Percentiles rank a stretch among this genome's conserved stretches.
These are phyloP conservation scores for Pleurostoma richardsiae DNA, from an alignment of 2,329 filamentous ascomycete species.

Conservation along the genomic window DNA sequence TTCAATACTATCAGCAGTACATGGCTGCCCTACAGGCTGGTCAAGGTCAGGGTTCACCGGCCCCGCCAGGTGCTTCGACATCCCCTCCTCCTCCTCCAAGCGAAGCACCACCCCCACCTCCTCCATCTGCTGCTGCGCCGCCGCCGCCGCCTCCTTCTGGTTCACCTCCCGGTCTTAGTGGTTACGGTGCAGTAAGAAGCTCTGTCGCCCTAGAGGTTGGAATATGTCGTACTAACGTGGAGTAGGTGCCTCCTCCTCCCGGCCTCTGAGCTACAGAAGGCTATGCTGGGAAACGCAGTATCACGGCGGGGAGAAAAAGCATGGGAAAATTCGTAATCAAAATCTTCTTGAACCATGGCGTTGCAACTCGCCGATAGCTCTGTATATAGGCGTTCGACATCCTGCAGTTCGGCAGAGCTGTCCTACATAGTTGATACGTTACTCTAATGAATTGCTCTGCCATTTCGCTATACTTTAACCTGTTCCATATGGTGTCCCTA, in stretches of 20 bases:
- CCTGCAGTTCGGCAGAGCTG: no score
- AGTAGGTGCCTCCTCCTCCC: constrained; percentile 50
- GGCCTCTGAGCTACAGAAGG: constrained; percentile 34
- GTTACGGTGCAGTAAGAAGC: constrained; percentile 59
- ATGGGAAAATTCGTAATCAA: no score
- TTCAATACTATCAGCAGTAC: constrained; percentile 72
- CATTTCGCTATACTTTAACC: no score
- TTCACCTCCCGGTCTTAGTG: constrained; percentile 42
- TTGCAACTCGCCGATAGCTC: no score
- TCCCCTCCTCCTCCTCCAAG: constrained; percentile 52
- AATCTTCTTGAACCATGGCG: no score
- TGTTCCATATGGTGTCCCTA: no score
- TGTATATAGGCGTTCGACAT: no score
- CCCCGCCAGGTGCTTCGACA: constrained; percentile 36
- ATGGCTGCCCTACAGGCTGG: constrained; percentile 49
- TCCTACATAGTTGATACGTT: no score
- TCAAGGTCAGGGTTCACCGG: constrained; percentile 36
- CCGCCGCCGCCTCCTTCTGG: constrained; percentile 47
- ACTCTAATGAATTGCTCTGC: no score
- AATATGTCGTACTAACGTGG: not conserved
- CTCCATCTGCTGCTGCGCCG: constrained; percentile 49
- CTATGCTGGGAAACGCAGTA: not conserved
- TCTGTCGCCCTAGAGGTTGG: not conserved
- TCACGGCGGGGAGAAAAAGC: no score
- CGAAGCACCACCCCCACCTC: constrained; percentile 60